Base-by-base conservation (phyloP, 805 yeast species). In the Saccharomycopsis guyanensis region DNA sequence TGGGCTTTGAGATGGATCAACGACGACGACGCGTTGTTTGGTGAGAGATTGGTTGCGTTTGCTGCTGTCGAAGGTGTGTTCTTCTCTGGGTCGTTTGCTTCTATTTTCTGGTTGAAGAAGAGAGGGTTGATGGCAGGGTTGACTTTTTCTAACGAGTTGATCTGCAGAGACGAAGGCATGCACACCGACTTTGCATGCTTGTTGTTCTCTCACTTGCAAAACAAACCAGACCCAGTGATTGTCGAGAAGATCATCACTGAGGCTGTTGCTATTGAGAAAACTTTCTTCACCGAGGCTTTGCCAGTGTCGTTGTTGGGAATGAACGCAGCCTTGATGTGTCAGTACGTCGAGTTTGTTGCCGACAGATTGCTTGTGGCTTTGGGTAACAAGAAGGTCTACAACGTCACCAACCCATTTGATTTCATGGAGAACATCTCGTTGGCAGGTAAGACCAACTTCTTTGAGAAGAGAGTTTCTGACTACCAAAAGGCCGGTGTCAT, bases 401-500 rank as follows among this genome's bases (percentile, higher is more conserved):
- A 87, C 59, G 91, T 75, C 51, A 72, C 86, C 54, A 91, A 91
- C 66, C 98, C 98, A 66, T 91, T 91, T 65, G 98, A 91, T 68
- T 91, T 91, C 65, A 91, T 91, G 98, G 98, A 91, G 74, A 91
- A 93, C 74, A 91, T 91, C 61, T 91, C 97, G 6, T 78, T 91
- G 58, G 95, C 97, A 50, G 98, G 98, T 69, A 91, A 91, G 79
- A 91, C 98, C 59, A 91, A 93, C 75, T 91, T 91, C 80, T 91
- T 91, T 64, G 98, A 91, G 76, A 91, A 91, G 80, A 85, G 98
- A 72, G 98, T 91, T 49, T 85, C 95, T 49, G 98, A 91, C 70
- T 91, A 91, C 72, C 98, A 91, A 72, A 93, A 91, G 73, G 97
- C 98, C 49, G 97, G 98, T 73, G 98, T 91, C 61, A 91, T 91